Conservation (phyloP, 441 rosid genomes). For the Pelargonium fulgidum region DNA sequence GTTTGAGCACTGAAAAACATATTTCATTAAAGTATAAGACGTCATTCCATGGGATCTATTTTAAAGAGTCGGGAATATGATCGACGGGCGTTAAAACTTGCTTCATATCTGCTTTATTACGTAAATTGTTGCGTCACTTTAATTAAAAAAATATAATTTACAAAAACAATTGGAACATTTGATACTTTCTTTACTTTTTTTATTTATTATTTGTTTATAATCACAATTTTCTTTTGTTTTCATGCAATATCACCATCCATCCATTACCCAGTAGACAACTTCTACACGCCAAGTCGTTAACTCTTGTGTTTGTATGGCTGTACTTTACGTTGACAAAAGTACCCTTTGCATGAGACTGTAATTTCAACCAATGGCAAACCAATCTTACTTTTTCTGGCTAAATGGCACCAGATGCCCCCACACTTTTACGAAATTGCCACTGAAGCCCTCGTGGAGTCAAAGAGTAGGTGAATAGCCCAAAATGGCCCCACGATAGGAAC, state of each 20-base stretch:
- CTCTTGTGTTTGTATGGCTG: conserved; percentile 22
- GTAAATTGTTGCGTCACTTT: too few species aligned
- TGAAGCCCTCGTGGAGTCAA: conserved; percentile 16
- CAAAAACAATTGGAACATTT: too few species aligned
- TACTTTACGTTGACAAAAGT: conserved; percentile 29
- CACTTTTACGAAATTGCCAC: conserved; percentile 24
- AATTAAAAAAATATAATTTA: too few species aligned
- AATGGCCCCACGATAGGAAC: conserved; percentile 28
- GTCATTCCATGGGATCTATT: too few species aligned
- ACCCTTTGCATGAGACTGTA: conserved; percentile 25
- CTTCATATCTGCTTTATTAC: too few species aligned
- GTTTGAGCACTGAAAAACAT: too few species aligned
- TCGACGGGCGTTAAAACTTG: too few species aligned
- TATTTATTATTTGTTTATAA: too few species aligned
- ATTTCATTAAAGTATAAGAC: too few species aligned
- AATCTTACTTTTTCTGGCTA: conserved; percentile 1
- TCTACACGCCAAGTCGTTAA: conserved; percentile 39
- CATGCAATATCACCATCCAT: conserved; percentile 25
- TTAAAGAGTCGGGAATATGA: too few species aligned
- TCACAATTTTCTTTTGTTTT: conserved; percentile 9
- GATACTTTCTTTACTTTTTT: too few species aligned
- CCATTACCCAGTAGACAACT: conserved; percentile 28
- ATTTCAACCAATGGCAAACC: conserved; percentile 8
- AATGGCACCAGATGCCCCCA: conserved; percentile 25
- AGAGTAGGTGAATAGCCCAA: conserved; percentile 12